Percentiles rank a stretch among this genome's conserved stretches.
These are phyloP conservation scores for Fusarium sp. DNA, from an alignment of 2,329 filamentous ascomycete species.

Conservation along the genomic window DNA sequence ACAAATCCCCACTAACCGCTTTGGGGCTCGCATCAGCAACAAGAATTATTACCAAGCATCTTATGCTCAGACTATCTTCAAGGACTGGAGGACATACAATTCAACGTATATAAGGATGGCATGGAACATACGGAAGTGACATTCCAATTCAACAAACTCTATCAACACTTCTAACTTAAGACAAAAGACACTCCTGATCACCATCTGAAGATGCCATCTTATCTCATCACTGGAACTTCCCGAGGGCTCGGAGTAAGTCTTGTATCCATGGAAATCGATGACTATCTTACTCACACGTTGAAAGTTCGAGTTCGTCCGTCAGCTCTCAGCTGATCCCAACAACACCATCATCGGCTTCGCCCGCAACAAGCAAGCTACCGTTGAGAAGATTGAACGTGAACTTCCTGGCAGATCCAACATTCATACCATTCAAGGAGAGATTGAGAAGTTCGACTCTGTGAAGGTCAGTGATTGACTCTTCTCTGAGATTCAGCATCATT, in stretches of 20 bases:
- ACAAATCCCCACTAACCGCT: neutral
- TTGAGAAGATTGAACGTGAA: constrained; percentile 52
- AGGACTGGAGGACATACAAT: neutral
- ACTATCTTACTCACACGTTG: fast-evolving
- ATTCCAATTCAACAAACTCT: fast-evolving
- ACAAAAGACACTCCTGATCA: neutral
- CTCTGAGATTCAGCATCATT: fast-evolving
- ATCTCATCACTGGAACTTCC: constrained; percentile 37
- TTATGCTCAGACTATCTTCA: no score
- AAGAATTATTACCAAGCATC: constrained; percentile 18
- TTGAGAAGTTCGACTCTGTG: constrained; percentile 6
- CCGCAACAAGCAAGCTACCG: constrained; percentile 56
- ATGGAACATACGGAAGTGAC: fast-evolving
- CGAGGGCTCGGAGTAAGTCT: constrained; percentile 36
- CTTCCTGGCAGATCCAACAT: constrained; percentile 47
- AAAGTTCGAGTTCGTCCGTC: constrained; percentile 53
- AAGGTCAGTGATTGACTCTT: neutral
- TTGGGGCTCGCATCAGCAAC: neutral
- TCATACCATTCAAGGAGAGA: constrained; percentile 32
- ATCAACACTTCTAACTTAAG: neutral
- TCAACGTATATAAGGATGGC: neutral
- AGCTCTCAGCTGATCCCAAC: constrained; percentile 56
- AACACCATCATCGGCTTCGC: constrained; percentile 60
- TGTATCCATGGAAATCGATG: fast-evolving
- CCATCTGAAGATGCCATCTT: constrained; percentile 28